Evolutionary conservation across 2,329 filamentous ascomycete species (phyloP), one percentile per base, ranked within the genome.

Genomic region (Pseudonectria buxi): DNA sequence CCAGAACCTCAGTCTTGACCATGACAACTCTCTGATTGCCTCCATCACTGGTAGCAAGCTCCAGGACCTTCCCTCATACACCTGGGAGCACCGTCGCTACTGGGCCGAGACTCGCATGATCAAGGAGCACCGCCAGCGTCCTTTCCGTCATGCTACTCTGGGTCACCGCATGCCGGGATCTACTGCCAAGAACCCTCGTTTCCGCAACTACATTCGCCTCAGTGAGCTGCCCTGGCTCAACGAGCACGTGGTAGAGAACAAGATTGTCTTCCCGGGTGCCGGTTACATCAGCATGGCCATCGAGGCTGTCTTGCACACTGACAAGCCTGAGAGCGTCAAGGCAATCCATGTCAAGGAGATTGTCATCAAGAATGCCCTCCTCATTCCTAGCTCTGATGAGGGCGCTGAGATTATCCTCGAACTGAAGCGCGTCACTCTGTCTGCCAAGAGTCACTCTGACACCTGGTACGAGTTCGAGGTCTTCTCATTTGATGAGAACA

Each of bases 281-380:
- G 61, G 53, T 13, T 63, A 61, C 37, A 48, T 63, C 14, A 46
- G 48, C 24, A 55, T 58, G 44, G 56, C 53, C 3, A 51, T 58
- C 4, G 55, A 59, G 36, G 56, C 54, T 7, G 41, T 37, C 3
- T 27, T 44, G 9, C 44, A 43, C 15, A 43, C 43, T 15, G 39
- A 45, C 6, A 34, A 32, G 13, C 22, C 37, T 7, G 39, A 45
- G 13, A 36, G 25, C n/a, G 44, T 44, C 26, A 45, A 42, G 33
- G 33, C 35, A 18, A 47, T 45, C 28, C 34, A 38, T 13, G 10
- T 46, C 25, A 47, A 42, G 35, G 46, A 49, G 26, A 43, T 51
- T 13, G 40, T 44, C 10, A 41, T 50, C 28, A 46, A 48, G 41
- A 45, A 44, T n/a, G 50, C 51, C 3, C 37, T 53, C 10, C 36